These are phyloP conservation scores for Kalaharituber pfeilii DNA, from an alignment of 2,329 filamentous ascomycete genomes.

Conservation along the genomic window DNA sequence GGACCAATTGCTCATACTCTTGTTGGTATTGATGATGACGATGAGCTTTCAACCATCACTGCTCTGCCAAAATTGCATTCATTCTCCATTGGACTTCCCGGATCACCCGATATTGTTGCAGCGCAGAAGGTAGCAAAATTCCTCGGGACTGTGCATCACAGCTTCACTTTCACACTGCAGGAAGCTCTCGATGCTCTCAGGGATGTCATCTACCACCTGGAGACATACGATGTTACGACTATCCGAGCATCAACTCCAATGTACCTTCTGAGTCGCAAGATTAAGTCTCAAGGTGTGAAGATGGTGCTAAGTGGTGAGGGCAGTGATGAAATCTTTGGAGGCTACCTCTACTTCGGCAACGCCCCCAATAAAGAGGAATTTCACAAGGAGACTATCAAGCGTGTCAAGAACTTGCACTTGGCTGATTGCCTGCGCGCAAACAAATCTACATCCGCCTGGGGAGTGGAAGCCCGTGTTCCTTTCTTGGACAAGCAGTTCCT, in stretches of 20 bases:
- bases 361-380: slow-evolving; percentile 83
- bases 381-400: slow-evolving; percentile 83
- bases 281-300: slow-evolving; percentile 98
- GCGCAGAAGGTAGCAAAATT: slow-evolving; percentile 89
- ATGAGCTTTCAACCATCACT: slow-evolving; percentile 75
- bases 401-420: slow-evolving; percentile 90
- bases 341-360: slow-evolving; percentile 95
- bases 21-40: slow-evolving; percentile 79
- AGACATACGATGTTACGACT: slow-evolving; percentile 95
- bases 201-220: slow-evolving; percentile 95
- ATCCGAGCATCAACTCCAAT: slow-evolving; percentile 97
- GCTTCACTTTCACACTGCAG: slow-evolving; percentile 95
- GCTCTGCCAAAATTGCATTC: slow-evolving; percentile 92
- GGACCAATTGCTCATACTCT: slow-evolving; percentile 37
- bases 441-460: slow-evolving; percentile 98
- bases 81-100: slow-evolving; percentile 92
- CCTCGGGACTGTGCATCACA: slow-evolving; percentile 93
- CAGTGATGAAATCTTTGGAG: slow-evolving; percentile 94
- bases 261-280: slow-evolving; percentile 95
- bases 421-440: slow-evolving; percentile 96
- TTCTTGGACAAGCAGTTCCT: slow-evolving; percentile 97
- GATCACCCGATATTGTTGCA: slow-evolving; percentile 79
- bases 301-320: slow-evolving; percentile 97
- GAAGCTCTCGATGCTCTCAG: slow-evolving; percentile 92
- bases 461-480: slow-evolving; percentile 88